These are phyloP conservation scores for Tulasnella sp. DNA, from an alignment of 768 basidiomycete genomes.

Conservation along the genomic window DNA sequence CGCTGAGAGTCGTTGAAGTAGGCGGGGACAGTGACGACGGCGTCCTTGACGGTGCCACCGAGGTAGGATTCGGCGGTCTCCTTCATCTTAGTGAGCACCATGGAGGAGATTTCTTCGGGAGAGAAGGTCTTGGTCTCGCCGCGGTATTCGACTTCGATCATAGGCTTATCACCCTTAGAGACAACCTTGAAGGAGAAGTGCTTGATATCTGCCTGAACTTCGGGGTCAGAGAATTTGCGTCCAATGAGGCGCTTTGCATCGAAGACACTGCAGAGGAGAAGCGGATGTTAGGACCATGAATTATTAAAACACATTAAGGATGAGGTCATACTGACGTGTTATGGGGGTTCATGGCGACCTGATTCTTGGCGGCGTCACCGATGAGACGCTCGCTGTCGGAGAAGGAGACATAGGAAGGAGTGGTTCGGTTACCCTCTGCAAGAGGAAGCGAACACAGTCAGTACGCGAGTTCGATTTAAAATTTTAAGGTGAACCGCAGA, in stretches of 20 bases:
- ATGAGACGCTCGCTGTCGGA: constrained; percentile 62
- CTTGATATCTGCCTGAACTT: constrained; percentile 55
- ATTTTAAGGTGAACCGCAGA: background rate
- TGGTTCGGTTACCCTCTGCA: constrained; percentile 60
- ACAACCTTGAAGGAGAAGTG: constrained; percentile 57
- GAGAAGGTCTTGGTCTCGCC: constrained; percentile 61
- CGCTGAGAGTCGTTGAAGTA: constrained; percentile 60
- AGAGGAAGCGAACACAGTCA: background rate
- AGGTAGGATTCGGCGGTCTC: constrained; percentile 58
- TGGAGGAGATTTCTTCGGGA: constrained; percentile 55
- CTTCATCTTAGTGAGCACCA: constrained; percentile 57
- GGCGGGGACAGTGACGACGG: constrained; percentile 55
- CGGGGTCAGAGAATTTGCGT: constrained; percentile 51
- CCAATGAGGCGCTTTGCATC: constrained; percentile 52
- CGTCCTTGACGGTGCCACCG: constrained; percentile 53
- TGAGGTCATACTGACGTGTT: constrained; percentile 40
- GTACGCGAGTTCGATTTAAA: background rate
- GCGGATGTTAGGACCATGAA: constrained; percentile 36
- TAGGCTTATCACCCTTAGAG: constrained; percentile 54
- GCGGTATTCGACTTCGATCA: constrained; percentile 57
- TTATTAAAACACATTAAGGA: background rate
- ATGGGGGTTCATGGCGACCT: constrained; percentile 54
- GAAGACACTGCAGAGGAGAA: constrained; percentile 48
- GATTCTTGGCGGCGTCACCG: constrained; percentile 57
- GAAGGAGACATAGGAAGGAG: constrained; percentile 66